A percentile compares a stretch with the other conserved stretches of the same genome.
These are phyloP conservation scores for Hygrophorus russula DNA, from an alignment of 768 basidiomycete genomes.

Conservation along the genomic window DNA sequence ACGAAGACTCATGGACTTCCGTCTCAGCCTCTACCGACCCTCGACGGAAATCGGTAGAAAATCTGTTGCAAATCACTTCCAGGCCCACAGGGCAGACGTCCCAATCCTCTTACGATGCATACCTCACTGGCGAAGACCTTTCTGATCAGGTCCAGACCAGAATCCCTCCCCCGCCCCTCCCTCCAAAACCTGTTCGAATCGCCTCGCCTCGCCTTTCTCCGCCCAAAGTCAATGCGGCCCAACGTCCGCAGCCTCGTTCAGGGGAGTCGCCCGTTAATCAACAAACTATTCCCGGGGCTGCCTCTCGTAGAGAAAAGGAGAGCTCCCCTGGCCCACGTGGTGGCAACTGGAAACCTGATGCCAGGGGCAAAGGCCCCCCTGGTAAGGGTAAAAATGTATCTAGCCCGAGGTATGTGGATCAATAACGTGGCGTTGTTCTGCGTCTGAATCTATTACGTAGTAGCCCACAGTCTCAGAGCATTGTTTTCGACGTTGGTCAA, in stretches of 20 bases:
- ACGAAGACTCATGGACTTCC: constrained; percentile 52
- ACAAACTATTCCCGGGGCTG: constrained; percentile 16
- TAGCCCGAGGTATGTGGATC: constrained; percentile 42
- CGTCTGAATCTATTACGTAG: constrained; percentile 4
- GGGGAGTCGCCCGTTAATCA: constrained; percentile 42
- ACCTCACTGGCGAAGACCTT: constrained; percentile 31
- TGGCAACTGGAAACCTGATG: constrained; percentile 14
- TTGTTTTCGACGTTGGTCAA: constrained; percentile 68
- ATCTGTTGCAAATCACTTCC: constrained; percentile 60
- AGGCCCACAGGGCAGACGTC: constrained; percentile 24
- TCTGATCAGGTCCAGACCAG: constrained; percentile 33
- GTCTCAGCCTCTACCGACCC: constrained; percentile 33
- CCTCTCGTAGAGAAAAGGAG: constrained; percentile 51
- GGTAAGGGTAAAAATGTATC: constrained; percentile 33
- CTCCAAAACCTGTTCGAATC: constrained; percentile 41
- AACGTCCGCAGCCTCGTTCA: constrained; percentile 38
- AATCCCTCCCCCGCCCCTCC: constrained; percentile 52
- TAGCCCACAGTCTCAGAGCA: constrained; percentile 55
- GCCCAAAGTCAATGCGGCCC: constrained; percentile 41
- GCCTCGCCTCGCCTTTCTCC: constrained; percentile 57
- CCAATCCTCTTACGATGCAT: constrained; percentile 34
- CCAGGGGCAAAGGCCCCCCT: constrained; percentile 24
- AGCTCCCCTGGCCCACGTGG: constrained; percentile 56
- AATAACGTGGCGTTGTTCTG: background rate
- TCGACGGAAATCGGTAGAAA: constrained; percentile 77